These are phyloP conservation scores for Psilocybe tampanensis DNA, from an alignment of 768 basidiomycete genomes.

Conservation along the genomic window DNA sequence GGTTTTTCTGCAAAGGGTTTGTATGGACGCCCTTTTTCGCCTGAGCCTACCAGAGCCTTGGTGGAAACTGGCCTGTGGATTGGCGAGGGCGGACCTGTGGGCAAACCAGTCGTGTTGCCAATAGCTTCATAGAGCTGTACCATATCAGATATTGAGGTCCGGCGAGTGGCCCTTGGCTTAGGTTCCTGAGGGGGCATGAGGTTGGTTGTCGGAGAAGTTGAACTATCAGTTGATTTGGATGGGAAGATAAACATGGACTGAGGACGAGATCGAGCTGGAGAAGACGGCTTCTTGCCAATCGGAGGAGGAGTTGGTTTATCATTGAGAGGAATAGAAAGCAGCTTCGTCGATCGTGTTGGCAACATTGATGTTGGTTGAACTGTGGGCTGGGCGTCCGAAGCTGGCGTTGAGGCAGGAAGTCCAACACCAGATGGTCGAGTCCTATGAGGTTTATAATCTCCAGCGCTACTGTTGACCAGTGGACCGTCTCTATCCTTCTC, in stretches of 20 bases:
- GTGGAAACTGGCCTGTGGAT: slow-evolving; percentile 19
- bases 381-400: slow-evolving; percentile 13
- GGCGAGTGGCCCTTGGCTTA: slow-evolving; percentile 46
- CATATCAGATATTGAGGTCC: slow-evolving; percentile 86
- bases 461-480: slow-evolving; percentile 8
- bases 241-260: slow-evolving; percentile 84
- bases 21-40: slow-evolving; percentile 15
- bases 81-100: slow-evolving; percentile 33
- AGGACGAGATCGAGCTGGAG: slow-evolving; percentile 59
- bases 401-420: not conserved
- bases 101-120: slow-evolving; percentile 35
- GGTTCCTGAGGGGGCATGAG: slow-evolving; percentile 51
- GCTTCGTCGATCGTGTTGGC: slow-evolving; percentile 11
- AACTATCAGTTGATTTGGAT: slow-evolving; percentile 46
- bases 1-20: slow-evolving; percentile 8
- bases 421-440: slow-evolving; percentile 9
- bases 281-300: slow-evolving; percentile 20
- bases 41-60: slow-evolving; percentile 1
- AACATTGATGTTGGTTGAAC: slow-evolving; percentile 3
- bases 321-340: slow-evolving; percentile 9
- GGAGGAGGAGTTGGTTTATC: slow-evolving; percentile 23
- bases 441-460: slow-evolving; percentile 21
- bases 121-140: slow-evolving; percentile 82
- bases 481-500: slow-evolving; percentile 7
- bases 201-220: slow-evolving; percentile 34